Evolutionary conservation across 768 basidiomycete genomes (phyloP).

Genomic region (Rhizopogon salebrosus): DNA sequence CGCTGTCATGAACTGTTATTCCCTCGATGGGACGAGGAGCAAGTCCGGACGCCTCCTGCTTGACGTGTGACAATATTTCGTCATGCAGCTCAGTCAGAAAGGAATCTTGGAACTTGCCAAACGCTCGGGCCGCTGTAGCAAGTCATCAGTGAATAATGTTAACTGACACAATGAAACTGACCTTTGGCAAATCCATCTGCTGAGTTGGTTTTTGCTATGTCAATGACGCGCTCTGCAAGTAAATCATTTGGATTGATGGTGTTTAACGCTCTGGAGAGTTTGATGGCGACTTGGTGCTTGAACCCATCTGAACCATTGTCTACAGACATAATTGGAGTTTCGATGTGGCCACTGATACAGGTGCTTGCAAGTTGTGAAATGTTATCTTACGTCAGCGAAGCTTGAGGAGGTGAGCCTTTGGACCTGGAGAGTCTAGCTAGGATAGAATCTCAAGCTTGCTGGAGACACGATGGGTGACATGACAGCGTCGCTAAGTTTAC

Average conservation of each 20-base stretch:
- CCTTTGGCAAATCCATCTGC: slow-evolving; percentile 65
- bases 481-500: no score
- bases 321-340: not conserved
- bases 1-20: slow-evolving; percentile 73
- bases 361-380: no score
- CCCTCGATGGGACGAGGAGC: slow-evolving; percentile 57
- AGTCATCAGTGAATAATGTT: not conserved
- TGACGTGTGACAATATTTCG: slow-evolving; percentile 69
- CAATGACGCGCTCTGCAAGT: slow-evolving; percentile 72
- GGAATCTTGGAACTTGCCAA: slow-evolving; percentile 82
- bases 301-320: slow-evolving; percentile 35
- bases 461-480: no score
- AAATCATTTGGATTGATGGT: slow-evolving; percentile 78
- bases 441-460: no score
- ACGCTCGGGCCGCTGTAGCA: slow-evolving; percentile 62
- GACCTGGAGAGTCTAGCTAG: no score
- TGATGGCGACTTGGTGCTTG: slow-evolving; percentile 66
- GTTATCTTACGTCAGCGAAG: not conserved
- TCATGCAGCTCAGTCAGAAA: slow-evolving; percentile 75
- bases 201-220: slow-evolving; percentile 70
- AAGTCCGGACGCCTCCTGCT: slow-evolving; percentile 53
- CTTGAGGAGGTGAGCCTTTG: no score
- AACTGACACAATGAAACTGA: slow-evolving; percentile 23
- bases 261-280: slow-evolving; percentile 78
- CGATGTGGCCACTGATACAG: no score